A percentile compares a stretch with the other conserved stretches of the same genome.
Evolutionary conservation across 495 filamentous ascomycete species (phyloP).

Genomic region (Neurospora sp.): DNA sequence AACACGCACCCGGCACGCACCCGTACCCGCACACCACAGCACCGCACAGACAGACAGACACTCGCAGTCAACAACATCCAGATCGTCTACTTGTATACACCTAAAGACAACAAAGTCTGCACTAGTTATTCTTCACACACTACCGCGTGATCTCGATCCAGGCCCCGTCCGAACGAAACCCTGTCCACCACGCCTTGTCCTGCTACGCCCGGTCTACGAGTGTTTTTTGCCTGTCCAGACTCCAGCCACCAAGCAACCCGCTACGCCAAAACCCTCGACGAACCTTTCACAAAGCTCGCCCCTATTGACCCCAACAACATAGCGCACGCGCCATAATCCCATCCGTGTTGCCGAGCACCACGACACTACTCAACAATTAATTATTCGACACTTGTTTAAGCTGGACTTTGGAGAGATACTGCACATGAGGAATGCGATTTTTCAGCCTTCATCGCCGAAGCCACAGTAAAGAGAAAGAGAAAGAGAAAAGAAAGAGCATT

Average conservation of each 20-base stretch:
- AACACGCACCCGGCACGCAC: background rate
- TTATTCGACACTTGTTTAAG: background rate
- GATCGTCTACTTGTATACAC: background rate
- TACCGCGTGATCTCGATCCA: background rate
- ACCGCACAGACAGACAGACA: background rate
- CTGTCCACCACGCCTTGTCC: background rate
- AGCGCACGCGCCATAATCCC: background rate
- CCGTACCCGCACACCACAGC: background rate
- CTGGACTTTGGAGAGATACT: background rate
- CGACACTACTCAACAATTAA: background rate
- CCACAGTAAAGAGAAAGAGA: background rate
- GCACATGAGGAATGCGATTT: background rate
- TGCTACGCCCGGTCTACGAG: background rate
- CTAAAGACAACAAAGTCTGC: background rate
- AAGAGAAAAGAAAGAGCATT: background rate
- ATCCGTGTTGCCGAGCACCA: background rate
- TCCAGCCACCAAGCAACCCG: background rate
- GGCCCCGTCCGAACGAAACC: background rate
- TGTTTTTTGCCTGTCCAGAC: background rate
- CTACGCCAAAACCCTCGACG: background rate
- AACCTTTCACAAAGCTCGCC: background rate
- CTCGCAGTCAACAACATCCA: background rate
- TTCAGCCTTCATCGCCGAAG: background rate
- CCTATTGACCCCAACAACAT: background rate
- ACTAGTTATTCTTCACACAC: background rate